Evolutionary conservation across 352 stramenopile genomes (phyloP), one percentile per base, ranked within the genome.

Genomic region (Plasmopara viticola): DNA sequence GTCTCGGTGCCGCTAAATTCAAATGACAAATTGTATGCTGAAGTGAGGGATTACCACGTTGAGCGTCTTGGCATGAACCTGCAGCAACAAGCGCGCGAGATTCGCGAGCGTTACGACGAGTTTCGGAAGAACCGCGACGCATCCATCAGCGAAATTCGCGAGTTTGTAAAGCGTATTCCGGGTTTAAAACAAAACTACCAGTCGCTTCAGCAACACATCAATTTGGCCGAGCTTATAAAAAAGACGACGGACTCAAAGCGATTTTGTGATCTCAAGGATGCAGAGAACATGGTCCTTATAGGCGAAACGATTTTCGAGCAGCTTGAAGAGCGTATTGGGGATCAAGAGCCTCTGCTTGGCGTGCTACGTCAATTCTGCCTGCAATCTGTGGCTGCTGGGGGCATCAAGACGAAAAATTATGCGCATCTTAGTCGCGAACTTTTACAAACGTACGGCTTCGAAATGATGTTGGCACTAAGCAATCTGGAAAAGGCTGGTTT

Each of bases 81-180:
- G 35, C 92, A 98, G 78, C 93, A 97, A 54, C 89, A 98, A 62
- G 96, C 95, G 17, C 94, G 91, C 52, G 86, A 97, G 37, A 92
- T 99, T 42, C 83, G 90, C 30, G 87, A 98, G 54, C 87, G 84
- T 8, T 95, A 98, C 70, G 89, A 96, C 35, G 82, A 97, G 59
- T 98, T 98, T 72, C 94, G 90, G 0, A 96, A 95, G 53, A 95
- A 97, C 58, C 95, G 90, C 13, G 95, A 98, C 51, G 95, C 95
- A 40, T 97, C 95, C 47, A 95, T 99, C 61, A 94, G 84, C 10
- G 94, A 99, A 73, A 98, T 99, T 50, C 95, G 97, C 58, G 94
- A 98, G 62, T 98, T 99, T 58, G 95, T 98, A 44, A 99, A 99
- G 75, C 90, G 96, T 60, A 98, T 98, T 58, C 95, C 95, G 0